Evolutionary conservation across 257 asterid genomes (phyloP).

Genomic region (Echites panduratus): DNA sequence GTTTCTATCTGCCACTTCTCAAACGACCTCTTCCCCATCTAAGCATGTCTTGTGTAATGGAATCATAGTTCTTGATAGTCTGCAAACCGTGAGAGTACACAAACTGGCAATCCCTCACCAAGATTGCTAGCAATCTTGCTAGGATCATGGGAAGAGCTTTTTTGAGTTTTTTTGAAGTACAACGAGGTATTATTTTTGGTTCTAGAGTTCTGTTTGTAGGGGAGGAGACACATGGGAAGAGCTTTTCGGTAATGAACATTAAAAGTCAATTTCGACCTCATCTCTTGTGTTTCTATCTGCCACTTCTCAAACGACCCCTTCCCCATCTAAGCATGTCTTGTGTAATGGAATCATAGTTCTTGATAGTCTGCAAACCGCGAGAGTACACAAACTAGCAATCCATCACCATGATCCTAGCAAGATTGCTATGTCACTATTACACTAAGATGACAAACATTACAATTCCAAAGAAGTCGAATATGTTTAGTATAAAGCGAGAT

Average conservation of each 20-base stretch:
- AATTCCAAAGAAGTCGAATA: neutral
- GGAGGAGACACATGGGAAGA: neutral
- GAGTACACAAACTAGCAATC: neutral
- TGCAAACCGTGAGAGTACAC: neutral
- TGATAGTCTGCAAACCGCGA: neutral
- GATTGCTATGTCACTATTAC: neutral
- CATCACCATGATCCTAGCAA: neutral
- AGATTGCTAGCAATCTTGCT: too few species aligned
- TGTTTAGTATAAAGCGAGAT: neutral
- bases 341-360: neutral
- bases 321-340: neutral
- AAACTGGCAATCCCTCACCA: neutral
- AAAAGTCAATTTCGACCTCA: neutral
- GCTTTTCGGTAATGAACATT: neutral
- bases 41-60: neutral
- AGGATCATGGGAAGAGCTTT: too few species aligned
- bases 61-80: neutral
- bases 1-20: neutral
- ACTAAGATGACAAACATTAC: neutral
- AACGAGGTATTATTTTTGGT: neutral
- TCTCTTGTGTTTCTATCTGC: neutral
- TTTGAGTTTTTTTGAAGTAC: too few species aligned
- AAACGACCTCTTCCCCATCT: neutral
- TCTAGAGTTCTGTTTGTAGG: neutral
- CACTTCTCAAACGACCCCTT: neutral